These are phyloP conservation scores for Xylaria sp. DNA, from an alignment of 2,329 filamentous ascomycete species.

Conservation along the genomic window DNA sequence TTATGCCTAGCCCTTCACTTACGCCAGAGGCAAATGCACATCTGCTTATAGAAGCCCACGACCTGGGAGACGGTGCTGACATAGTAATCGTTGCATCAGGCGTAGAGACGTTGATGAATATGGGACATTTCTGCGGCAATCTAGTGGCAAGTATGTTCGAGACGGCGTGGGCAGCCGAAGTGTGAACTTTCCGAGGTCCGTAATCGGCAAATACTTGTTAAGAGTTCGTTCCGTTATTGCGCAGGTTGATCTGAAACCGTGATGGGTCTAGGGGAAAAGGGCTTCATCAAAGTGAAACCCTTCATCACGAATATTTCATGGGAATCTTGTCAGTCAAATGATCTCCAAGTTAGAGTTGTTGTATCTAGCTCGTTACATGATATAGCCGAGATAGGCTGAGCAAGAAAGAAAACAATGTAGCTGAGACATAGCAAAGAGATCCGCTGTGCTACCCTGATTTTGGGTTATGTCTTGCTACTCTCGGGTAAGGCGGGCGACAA, in stretches of 20 bases:
- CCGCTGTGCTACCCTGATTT: too few relatives aligned
- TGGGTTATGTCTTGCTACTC: too few relatives aligned
- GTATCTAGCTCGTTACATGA: too few relatives aligned
- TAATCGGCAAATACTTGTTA: conserved; percentile 10
- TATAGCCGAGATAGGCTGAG: too few relatives aligned
- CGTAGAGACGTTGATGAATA: too few relatives aligned
- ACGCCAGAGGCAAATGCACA: conserved; percentile 14
- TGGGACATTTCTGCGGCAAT: conserved; percentile 6
- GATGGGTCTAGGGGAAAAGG: background rate
- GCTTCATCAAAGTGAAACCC: background rate
- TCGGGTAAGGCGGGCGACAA: too few relatives aligned
- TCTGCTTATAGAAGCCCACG: background rate
- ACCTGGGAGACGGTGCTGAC: conserved; percentile 18
- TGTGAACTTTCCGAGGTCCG: conserved; percentile 1
- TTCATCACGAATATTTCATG: conserved; percentile 26
- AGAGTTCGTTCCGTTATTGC: conserved; percentile 20
- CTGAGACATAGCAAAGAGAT: too few relatives aligned
- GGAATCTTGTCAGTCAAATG: too few relatives aligned
- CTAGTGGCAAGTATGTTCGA: conserved; percentile 26
- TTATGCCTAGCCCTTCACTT: background rate
- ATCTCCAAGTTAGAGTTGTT: too few relatives aligned
- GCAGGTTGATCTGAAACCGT: conserved; percentile 14
- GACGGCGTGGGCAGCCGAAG: conserved; percentile 18
- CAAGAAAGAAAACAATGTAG: too few relatives aligned
- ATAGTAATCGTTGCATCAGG: conserved; percentile 27